Base-by-base conservation (phyloP, 2,329 filamentous ascomycete genomes). In the Arthroderma uncinatum region DNA sequence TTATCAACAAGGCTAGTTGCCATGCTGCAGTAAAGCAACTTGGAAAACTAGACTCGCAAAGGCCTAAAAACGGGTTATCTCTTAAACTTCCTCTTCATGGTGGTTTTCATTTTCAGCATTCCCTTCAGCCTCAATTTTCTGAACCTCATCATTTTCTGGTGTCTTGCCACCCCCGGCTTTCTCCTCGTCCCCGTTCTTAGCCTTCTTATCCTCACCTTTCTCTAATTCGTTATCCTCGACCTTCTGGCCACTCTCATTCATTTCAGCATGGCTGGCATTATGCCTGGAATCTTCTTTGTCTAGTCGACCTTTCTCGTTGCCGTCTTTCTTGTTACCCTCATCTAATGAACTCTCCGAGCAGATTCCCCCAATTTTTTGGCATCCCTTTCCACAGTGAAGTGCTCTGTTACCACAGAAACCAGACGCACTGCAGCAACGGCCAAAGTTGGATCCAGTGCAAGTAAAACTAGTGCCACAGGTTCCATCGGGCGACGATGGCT, bases 401-500 rank as follows among this genome's bases (percentile, higher is more conserved):
- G 64, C 64, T 5, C 63, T 63, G 57, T 68, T 70, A 10, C 70
- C 69, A 53, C 69, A 72, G 39, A 60, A 55, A 40, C 65, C 64
- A 8, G 55, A 53, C 37, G 59, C 62, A 52, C 67, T 64, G 53
- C 70, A 72, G 53, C 70, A 72, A 4, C 64, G 55, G 2, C 69
- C 69, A 61, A 70, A 71, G 9, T 48, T 62, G 8, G 68, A 72
- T 2, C 68, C 67, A n/a, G 63, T 57, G 56, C 69, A 72, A 9
- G 69, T 70, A 25, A 65, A 64, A n/a, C 67, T 65, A 1, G 58
- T 58, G 4, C 69, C 70, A 50, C 69, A 72, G n/a, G 63, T 69
- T 9, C 70, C 70, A 53, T 72, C 68, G 21, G 57, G 56, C 4
- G 69, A 70, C 23, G 68, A 47, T 9, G 47, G 61, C 54, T 55